Conservation (phyloP, 768 basidiomycete genomes). For the Lactarius vividus region DNA sequence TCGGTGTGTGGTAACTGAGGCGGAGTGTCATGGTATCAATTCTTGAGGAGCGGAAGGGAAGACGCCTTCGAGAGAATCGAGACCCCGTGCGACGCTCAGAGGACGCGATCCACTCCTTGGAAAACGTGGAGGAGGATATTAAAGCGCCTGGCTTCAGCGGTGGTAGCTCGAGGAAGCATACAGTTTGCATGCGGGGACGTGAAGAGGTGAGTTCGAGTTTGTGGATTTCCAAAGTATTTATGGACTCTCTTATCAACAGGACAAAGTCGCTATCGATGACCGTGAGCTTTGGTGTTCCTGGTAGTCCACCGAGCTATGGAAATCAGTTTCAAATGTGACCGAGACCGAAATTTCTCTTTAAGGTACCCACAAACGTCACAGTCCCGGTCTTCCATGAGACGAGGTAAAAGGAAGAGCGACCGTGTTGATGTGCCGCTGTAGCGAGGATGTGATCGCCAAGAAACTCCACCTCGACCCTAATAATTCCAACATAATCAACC, state of each 20-base stretch:
- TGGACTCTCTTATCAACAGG: background rate
- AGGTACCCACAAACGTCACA: constrained; percentile 5
- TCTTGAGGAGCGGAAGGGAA: constrained; percentile 5
- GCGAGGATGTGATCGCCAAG: constrained; percentile 1
- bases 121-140: background rate
- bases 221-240: constrained; percentile 2
- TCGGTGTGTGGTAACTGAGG: background rate
- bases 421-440: background rate
- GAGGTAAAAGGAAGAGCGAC: constrained; percentile 1
- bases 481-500: background rate
- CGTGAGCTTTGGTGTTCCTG: background rate
- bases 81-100: background rate
- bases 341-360: background rate
- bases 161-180: constrained; percentile 12
- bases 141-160: background rate
- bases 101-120: constrained; percentile 12
- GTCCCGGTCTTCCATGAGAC: constrained; percentile 12
- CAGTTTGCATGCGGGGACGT: background rate
- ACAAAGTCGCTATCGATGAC: background rate
- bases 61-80: background rate
- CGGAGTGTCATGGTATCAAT: constrained; percentile 5
- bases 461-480: background rate
- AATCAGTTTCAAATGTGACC: background rate
- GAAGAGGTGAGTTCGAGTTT: constrained; percentile 1
- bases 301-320: background rate